Evolutionary conservation across 352 stramenopile species (phyloP).

Genomic region (Lagenidium sp.): DNA sequence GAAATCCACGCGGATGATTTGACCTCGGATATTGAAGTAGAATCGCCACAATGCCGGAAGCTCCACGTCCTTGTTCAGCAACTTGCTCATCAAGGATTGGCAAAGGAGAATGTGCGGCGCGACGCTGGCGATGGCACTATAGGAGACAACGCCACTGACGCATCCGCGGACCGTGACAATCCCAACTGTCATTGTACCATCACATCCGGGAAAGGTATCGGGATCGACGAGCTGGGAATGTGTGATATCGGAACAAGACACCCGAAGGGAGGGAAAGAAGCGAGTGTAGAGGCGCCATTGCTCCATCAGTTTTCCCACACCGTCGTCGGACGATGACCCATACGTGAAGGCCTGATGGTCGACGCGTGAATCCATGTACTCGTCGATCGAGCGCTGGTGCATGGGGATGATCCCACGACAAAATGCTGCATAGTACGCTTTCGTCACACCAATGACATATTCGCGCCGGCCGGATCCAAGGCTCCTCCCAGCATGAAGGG

Average conservation of each 20-base stretch:
- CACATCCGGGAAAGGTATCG: neutral
- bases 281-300: slow-evolving; percentile 11
- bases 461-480: too few species aligned
- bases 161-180: slow-evolving; percentile 1
- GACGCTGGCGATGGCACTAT: neutral
- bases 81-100: slow-evolving; percentile 1
- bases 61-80: neutral
- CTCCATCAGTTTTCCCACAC: slow-evolving; percentile 1
- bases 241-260: slow-evolving; percentile 1
- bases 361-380: slow-evolving; percentile 5
- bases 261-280: slow-evolving; percentile 5
- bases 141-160: slow-evolving; percentile 4
- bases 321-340: neutral
- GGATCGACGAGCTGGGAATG: slow-evolving; percentile 1
- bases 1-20: slow-evolving; percentile 4
- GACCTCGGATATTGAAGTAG: slow-evolving; percentile 3
- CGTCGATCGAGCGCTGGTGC: too few species aligned
- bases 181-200: neutral
- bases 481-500: too few species aligned
- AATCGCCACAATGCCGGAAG: slow-evolving; percentile 5
- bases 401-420: too few species aligned
- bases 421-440: too few species aligned
- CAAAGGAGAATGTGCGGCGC: slow-evolving; percentile 3
- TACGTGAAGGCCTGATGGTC: slow-evolving; percentile 4
- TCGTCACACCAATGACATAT: too few species aligned